Base-by-base conservation (phyloP, 2,329 filamentous ascomycete species). In the Paraconiothyrium brasiliense region DNA sequence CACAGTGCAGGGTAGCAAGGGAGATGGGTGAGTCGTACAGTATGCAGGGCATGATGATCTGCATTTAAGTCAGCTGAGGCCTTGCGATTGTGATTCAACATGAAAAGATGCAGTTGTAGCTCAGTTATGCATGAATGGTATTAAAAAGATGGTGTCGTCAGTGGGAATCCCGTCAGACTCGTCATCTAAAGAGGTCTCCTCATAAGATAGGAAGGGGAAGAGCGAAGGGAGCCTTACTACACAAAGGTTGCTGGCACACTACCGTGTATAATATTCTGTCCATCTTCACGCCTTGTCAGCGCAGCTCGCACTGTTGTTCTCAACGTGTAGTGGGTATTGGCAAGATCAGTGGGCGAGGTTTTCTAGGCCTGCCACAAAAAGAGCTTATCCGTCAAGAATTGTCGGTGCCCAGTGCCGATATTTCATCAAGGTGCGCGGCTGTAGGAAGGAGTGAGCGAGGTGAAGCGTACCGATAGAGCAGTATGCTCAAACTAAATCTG, bases 351-450 rank as follows among this genome's bases (percentile, higher is more conserved):
- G 92, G 93, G 92, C 93, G 89, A 97, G 93, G 94, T 97, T 97
- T 97, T 96, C 93, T 96, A 97, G 92, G 93, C 93, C 93, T 97
- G 93, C 92, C 93, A 82, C 92, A 92, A 92, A 61, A 87, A 82
- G 76, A 92, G 93, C 92, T 88, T 91, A 87, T 89, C 93, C 92
- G 80, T 93, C 93, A 93, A 89, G 81, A 84, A 81, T 82, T 83
- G 81, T 96, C 93, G 90, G 93, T 94, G 93, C 93, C 93, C 93
- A 97, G 93, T 97, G 93, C 93, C 92, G 51, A 57, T 60, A 60
- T 85, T 91, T 93, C 92, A 93, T 94, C 92, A 92, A 88, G 69
- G 66, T 61, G 46, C 55, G 62, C 39, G 60, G 56, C 32, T 56
- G 49, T 43, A n/a, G 39, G 51, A 37, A 50, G 44, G 16, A 60